These are phyloP conservation scores for Fraxinus ornus DNA, from an alignment of 305 asterid genomes.

Conservation along the genomic window DNA sequence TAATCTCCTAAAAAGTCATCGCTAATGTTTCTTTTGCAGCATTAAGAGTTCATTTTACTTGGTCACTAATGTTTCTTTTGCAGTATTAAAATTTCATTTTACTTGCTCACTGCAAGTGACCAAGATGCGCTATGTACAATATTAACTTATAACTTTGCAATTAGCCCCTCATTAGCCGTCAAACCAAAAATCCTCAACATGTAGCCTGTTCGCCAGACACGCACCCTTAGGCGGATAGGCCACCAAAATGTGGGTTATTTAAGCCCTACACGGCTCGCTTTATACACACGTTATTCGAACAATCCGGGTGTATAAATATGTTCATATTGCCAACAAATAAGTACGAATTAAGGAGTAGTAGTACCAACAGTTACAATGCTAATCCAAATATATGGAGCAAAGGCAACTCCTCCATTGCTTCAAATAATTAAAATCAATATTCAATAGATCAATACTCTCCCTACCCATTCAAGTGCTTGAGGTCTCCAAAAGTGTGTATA, in stretches of 20 bases:
- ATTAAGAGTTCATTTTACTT: not conserved
- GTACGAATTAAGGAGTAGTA: not conserved
- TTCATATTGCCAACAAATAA: not conserved
- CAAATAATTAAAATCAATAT: not conserved
- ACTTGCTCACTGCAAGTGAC: not conserved
- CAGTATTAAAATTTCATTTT: not conserved
- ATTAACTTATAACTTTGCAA: not conserved
- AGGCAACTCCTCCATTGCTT: not conserved
- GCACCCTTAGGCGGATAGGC: not conserved
- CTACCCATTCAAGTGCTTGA: not conserved
- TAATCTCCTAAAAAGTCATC: not conserved
- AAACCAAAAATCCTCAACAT: not conserved
- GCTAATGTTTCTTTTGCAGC: not conserved
- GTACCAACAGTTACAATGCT: not conserved
- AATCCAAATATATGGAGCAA: not conserved
- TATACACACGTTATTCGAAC: not conserved
- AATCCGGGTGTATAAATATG: not conserved
- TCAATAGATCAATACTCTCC: not conserved
- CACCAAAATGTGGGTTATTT: not conserved
- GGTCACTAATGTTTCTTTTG: not conserved
- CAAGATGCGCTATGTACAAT: not conserved
- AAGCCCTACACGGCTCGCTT: not conserved
- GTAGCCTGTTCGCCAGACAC: not conserved
- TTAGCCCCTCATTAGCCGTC: not conserved
- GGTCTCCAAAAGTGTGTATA: not conserved